Evolutionary conservation across 768 basidiomycete species (phyloP).

Genomic region (Lanmaoa rubissima): DNA sequence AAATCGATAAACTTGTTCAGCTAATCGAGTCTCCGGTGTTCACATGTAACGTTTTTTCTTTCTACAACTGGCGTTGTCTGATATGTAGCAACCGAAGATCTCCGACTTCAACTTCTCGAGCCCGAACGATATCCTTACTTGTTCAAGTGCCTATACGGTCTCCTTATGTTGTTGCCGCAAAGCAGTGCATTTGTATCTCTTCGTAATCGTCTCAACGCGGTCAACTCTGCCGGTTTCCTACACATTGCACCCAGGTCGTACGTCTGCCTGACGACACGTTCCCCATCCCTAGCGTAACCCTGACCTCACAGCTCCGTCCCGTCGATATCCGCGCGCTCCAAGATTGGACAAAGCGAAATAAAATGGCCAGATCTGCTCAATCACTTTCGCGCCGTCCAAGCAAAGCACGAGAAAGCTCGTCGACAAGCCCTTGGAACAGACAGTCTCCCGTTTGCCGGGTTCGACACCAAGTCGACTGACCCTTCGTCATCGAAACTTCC

Average conservation of each 20-base stretch:
- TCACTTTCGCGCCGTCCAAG: slow-evolving; percentile 90
- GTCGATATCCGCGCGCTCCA: slow-evolving; percentile 61
- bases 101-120: slow-evolving; percentile 91
- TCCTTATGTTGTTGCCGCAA: slow-evolving; percentile 96
- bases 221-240: slow-evolving; percentile 91
- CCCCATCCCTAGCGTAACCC: slow-evolving; percentile 8
- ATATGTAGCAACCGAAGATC: slow-evolving; percentile 43
- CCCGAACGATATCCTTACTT: slow-evolving; percentile 95
- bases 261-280: slow-evolving; percentile 25
- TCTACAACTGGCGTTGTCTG: not conserved
- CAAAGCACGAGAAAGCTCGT: slow-evolving; percentile 88
- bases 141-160: slow-evolving; percentile 96
- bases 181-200: slow-evolving; percentile 95
- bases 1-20: slow-evolving; percentile 97
- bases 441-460: slow-evolving; percentile 43
- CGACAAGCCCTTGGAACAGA: slow-evolving; percentile 74
- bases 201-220: slow-evolving; percentile 89
- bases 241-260: slow-evolving; percentile 88
- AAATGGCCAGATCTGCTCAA: slow-evolving; percentile 94
- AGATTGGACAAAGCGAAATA: slow-evolving; percentile 82
- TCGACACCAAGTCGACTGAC: slow-evolving; percentile 37
- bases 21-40: slow-evolving; percentile 98
- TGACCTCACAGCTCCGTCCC: slow-evolving; percentile 31
- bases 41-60: slow-evolving; percentile 66
- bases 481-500: slow-evolving; percentile 10